Evolutionary conservation across 2,329 filamentous ascomycete genomes (phyloP), one percentile per base, ranked within the genome.

Genomic region (Cercospora sp.): DNA sequence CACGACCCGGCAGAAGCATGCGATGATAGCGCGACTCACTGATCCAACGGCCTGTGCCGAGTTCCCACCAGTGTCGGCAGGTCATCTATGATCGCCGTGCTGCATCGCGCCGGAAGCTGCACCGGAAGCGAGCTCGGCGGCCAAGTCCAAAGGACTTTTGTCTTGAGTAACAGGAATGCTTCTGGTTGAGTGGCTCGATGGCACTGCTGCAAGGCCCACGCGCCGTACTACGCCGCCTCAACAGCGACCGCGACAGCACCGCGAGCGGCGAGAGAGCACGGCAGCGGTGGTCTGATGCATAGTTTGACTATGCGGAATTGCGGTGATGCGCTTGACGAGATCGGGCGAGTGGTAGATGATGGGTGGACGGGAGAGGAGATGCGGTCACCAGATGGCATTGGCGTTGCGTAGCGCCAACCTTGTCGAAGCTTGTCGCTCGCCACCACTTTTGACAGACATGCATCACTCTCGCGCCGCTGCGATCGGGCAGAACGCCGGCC

Each of bases 91-190:
- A 59, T 59, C 28, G 28, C 28, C 28, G 5, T 30, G 7, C 55
- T 45, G 58, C 30, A 37, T 37, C n/a, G 60, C 60, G 40, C 43
- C 60, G 55, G 51, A 60, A 60, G 63, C 63, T 59, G 26, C 18
- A 28, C 24, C 63, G 26, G 34, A 30, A 26, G 24, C 40, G 34
- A 21, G 26, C 10, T 30, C n/a, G 34, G 21, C 43, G 34, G 60
- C 60, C 16, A 37, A 37, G 34, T 37, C 34, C 34, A 37, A 37
- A 12, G 34, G 34, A 18, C 43, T 49, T 18, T 24, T 49, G 43
- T 49, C 43, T 8, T 49, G 43, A 37, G 8, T 21, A 5, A 49
- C 43, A 18, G 43, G 43, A 49, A 49, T 49, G 43, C n/a, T 21
- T 21, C 9, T 49, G n/a, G 6, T 18, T 45, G 5, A n/a, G n/a